A percentile compares a stretch with the other conserved stretches of the same genome.
Evolutionary conservation across 2,329 filamentous ascomycete species (phyloP).

Genomic region (Ophiocordyceps unilateralis): DNA sequence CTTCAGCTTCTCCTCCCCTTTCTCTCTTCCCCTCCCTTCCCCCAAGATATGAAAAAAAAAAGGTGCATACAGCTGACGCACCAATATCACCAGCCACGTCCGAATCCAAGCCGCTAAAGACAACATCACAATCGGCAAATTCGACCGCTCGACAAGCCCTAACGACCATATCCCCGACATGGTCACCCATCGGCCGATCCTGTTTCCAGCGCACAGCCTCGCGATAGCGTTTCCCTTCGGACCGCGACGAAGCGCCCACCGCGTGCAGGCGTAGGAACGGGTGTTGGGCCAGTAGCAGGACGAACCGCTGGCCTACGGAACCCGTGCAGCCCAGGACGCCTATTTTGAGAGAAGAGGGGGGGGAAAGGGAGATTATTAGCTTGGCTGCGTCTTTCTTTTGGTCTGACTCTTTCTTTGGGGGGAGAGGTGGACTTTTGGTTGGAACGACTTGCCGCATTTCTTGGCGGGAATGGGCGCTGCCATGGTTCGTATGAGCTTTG

Average conservation of each 20-base stretch:
- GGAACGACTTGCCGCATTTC: constrained; percentile 34
- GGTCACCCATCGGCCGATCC: constrained; percentile 59
- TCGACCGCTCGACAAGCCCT: constrained; percentile 68
- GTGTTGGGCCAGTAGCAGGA: constrained; percentile 77
- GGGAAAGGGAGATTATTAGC: background rate
- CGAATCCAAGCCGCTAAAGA: constrained; percentile 85
- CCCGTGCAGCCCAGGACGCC: constrained; percentile 81
- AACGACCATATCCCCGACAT: constrained; percentile 61
- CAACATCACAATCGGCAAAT: constrained; percentile 78
- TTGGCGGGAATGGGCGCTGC: constrained; percentile 33
- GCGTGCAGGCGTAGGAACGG: constrained; percentile 75
- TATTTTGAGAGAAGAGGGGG: constrained; percentile 9
- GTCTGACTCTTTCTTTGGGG: too few relatives aligned
- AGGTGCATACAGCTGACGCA: constrained; percentile 21
- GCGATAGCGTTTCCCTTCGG: constrained; percentile 84
- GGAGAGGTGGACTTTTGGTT: background rate
- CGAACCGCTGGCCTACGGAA: constrained; percentile 89
- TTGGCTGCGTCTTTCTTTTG: too few relatives aligned
- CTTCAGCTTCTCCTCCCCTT: too few relatives aligned
- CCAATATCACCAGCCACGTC: constrained; percentile 86
- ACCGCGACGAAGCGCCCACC: constrained; percentile 75
- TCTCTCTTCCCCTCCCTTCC: too few relatives aligned
- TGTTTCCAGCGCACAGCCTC: constrained; percentile 96
- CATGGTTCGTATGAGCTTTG: constrained; percentile 8
- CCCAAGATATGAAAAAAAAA: background rate